Conservation (phyloP, 2,329 filamentous ascomycete species). For the Chaetomium sp. region DNA sequence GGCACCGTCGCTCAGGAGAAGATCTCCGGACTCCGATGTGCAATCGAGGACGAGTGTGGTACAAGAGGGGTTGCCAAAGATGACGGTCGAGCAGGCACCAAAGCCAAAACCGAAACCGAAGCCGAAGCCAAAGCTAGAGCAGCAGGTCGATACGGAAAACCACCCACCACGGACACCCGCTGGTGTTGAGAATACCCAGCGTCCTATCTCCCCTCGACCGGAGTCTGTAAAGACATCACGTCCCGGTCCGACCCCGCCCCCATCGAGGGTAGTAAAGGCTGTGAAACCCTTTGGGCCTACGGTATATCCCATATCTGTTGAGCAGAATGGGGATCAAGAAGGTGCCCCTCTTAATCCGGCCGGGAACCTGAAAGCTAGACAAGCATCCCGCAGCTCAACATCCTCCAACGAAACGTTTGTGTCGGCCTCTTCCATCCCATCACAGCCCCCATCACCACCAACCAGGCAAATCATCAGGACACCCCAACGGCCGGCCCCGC, state of each 20-base stretch:
- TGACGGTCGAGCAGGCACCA: conserved; percentile 24
- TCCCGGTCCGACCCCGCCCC: conserved; percentile 28
- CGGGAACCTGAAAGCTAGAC: conserved; percentile 6
- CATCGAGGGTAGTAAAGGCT: conserved; percentile 1
- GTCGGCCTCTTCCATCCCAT: conserved; percentile 29
- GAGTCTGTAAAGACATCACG: conserved; percentile 27
- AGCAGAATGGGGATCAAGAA: neutral
- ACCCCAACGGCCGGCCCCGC: neutral
- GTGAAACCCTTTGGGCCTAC: conserved; percentile 1
- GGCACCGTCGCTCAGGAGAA: conserved; percentile 27
- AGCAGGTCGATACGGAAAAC: neutral
- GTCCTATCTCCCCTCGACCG: conserved; percentile 31
- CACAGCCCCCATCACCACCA: conserved; percentile 23
- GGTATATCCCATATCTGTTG: neutral
- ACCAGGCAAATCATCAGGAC: neutral
- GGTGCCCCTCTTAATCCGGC: neutral
- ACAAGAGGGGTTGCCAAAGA: neutral
- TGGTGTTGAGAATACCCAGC: conserved; percentile 16
- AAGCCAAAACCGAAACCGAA: conserved; percentile 24
- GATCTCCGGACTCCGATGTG: conserved; percentile 24
- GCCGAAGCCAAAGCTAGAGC: conserved; percentile 4
- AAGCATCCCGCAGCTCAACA: conserved; percentile 26
- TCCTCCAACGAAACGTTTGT: conserved; percentile 44
- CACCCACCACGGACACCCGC: conserved; percentile 14
- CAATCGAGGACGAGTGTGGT: neutral